phyloP scores from a whole-genome alignment of 768 basidiomycete genomes.

The Macrolepiota dolichaula region DNA sequence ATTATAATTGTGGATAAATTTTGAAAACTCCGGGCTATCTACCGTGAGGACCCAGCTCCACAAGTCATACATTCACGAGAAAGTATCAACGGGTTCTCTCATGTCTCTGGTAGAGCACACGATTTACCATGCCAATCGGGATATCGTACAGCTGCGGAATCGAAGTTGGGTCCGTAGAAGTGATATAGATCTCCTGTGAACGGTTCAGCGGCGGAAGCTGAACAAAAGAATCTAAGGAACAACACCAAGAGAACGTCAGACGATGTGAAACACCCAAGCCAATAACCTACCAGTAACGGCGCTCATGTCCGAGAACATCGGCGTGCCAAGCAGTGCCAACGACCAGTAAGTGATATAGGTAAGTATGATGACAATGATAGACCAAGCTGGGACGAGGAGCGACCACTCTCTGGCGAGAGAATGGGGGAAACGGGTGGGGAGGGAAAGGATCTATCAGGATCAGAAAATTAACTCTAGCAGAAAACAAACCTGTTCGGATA shows the following conservation, averaged over 20 bases:
- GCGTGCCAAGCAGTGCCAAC: constrained; percentile 69
- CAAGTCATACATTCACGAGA: neutral
- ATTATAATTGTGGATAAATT: neutral
- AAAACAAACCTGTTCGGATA: constrained; percentile 76
- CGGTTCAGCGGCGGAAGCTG: constrained; percentile 40
- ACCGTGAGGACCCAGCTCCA: too few species aligned
- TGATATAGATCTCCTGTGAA: constrained; percentile 45
- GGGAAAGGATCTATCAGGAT: neutral
- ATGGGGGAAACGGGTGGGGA: neutral
- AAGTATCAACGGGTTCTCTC: constrained; percentile 1
- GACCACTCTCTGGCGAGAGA: constrained; percentile 75
- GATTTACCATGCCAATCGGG: constrained; percentile 78
- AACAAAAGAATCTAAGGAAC: constrained; percentile 50
- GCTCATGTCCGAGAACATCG: constrained; percentile 61
- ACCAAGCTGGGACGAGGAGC: constrained; percentile 75
- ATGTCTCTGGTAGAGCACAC: constrained; percentile 50
- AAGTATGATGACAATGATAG: constrained; percentile 64
- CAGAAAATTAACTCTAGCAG: neutral
- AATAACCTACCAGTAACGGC: constrained; percentile 58
- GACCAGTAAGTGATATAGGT: constrained; percentile 79
- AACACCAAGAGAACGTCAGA: neutral
- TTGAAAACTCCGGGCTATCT: neutral
- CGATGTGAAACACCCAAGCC: neutral
- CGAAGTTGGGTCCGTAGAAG: constrained; percentile 39
- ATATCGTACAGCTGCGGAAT: constrained; percentile 76